These are phyloP conservation scores for Sporobolus alterniflorus DNA, from an alignment of 202 grass and related monocot species.

Conservation along the genomic window DNA sequence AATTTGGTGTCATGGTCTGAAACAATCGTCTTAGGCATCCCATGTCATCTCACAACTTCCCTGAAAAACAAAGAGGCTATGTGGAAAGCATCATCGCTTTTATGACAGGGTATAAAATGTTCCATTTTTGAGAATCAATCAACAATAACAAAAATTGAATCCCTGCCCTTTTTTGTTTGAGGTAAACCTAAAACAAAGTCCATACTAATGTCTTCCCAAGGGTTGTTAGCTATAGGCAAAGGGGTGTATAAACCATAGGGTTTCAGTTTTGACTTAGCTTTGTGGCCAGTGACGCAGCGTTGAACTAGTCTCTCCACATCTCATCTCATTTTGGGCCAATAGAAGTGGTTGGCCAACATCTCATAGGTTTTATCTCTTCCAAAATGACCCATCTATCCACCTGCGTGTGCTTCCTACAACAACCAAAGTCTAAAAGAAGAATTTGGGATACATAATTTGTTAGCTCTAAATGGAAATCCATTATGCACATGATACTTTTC, in stretches of 20 bases:
- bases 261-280: not conserved
- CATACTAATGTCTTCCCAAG: not conserved
- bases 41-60: not conserved
- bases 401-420: not conserved
- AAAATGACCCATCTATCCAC: not conserved
- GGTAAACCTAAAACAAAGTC: not conserved
- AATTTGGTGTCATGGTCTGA: not conserved
- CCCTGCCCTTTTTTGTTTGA: not conserved
- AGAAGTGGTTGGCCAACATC: not conserved
- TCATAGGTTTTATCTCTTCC: not conserved
- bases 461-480: not conserved
- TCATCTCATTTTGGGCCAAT: not conserved
- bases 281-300: not conserved
- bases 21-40: not conserved
- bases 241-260: not conserved
- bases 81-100: not conserved
- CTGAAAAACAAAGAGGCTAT: not conserved
- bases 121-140: not conserved
- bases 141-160: not conserved
- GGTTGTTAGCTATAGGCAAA: not conserved
- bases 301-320: not conserved
- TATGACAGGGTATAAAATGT: not conserved
- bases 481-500: not conserved
- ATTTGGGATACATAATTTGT: not conserved
- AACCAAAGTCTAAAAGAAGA: not conserved